Conservation (phyloP, 768 basidiomycete genomes). For the Leucocoprinus birnbaumii region DNA sequence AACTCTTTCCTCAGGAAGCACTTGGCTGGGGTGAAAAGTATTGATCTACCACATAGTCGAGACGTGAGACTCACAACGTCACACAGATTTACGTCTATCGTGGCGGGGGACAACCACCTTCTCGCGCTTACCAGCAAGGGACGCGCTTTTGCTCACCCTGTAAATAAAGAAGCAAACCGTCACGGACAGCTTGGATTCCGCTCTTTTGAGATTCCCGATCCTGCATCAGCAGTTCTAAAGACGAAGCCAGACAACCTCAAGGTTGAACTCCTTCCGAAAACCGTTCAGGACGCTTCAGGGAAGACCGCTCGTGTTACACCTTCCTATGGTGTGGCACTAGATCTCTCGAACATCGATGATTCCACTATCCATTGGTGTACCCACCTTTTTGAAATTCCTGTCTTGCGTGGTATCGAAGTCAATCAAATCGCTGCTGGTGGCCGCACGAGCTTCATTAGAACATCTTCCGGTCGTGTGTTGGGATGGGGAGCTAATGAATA, state of each 20-base stretch:
- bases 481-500: constrained; percentile 90
- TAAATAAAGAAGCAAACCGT: constrained; percentile 71
- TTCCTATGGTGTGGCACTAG: constrained; percentile 25
- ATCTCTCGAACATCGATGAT: constrained; percentile 30
- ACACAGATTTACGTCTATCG: constrained; percentile 67
- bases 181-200: constrained; percentile 84
- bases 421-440: constrained; percentile 72
- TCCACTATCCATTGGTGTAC: constrained; percentile 63
- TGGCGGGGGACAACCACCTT: constrained; percentile 69
- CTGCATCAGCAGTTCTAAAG: constrained; percentile 21
- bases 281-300: constrained; percentile 46
- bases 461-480: constrained; percentile 67
- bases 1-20: constrained; percentile 54
- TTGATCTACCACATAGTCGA: constrained; percentile 12
- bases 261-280: constrained; percentile 57
- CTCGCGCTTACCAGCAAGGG: constrained; percentile 73
- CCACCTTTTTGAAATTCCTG: constrained; percentile 72
- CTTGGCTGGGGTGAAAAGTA: constrained; percentile 70
- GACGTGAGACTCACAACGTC: neutral
- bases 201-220: constrained; percentile 50
- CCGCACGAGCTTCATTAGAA: constrained; percentile 71
- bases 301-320: constrained; percentile 34
- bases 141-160: constrained; percentile 76
- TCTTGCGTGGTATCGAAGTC: constrained; percentile 59
- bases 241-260: constrained; percentile 31